Percentiles rank a stretch among this genome's conserved stretches.
phyloP scores from a whole-genome alignment of 2,329 filamentous ascomycete genomes.

The Byssochlamys sp. region DNA sequence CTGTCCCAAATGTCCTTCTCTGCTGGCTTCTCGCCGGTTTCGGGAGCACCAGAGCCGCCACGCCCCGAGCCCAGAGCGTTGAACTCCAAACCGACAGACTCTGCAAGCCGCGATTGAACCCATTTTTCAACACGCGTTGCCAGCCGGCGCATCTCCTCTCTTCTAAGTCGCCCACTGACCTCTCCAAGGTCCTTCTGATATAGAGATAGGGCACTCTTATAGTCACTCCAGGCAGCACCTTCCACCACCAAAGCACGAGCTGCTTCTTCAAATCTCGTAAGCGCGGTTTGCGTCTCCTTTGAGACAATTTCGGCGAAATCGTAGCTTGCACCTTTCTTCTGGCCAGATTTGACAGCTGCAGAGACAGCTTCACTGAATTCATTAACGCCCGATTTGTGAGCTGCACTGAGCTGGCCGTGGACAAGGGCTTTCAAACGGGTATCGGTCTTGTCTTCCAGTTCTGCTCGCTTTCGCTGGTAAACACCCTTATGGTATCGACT shows the following conservation, averaged over 20 bases:
- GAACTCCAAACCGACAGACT: conserved; percentile 86
- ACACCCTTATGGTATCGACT: conserved; percentile 95
- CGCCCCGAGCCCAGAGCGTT: conserved; percentile 87
- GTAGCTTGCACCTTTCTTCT: conserved; percentile 82
- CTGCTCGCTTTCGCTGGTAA: conserved; percentile 71
- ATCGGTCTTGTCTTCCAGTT: conserved; percentile 80
- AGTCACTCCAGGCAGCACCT: conserved; percentile 78
- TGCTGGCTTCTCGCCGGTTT: conserved; percentile 60
- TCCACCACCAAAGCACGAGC: conserved; percentile 66
- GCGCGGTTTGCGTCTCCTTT: conserved; percentile 66
- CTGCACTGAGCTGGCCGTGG: conserved; percentile 74
- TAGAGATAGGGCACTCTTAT: conserved; percentile 65
- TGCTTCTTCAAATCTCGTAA: conserved; percentile 66
- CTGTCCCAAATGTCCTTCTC: conserved; percentile 94
- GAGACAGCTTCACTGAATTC: conserved; percentile 81
- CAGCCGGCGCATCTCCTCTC: conserved; percentile 90
- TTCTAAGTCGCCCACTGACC: conserved; percentile 71
- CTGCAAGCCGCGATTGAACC: conserved; percentile 77
- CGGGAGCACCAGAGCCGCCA: conserved; percentile 70
- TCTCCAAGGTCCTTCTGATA: conserved; percentile 88
- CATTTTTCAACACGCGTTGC: conserved; percentile 86
- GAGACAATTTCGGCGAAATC: conserved; percentile 93
- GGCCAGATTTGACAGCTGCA: conserved; percentile 76
- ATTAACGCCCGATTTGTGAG: conserved; percentile 76
- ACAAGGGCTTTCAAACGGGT: conserved; percentile 79